phyloP scores from a whole-genome alignment of 306 rosid genomes.

The Castanopsis chinensis region DNA sequence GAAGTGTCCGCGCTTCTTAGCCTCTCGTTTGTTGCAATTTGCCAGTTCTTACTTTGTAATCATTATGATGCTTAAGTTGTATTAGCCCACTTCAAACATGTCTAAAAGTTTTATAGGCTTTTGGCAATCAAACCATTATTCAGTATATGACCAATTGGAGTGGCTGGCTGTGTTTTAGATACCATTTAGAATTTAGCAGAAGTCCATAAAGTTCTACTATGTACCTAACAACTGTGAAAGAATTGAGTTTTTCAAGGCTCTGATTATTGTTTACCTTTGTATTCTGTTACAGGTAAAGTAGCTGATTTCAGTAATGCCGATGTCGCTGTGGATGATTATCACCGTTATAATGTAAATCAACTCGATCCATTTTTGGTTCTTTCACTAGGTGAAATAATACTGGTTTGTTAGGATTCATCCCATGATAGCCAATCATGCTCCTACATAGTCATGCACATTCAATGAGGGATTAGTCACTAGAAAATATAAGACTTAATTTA shows the following conservation, averaged over 20 bases:
- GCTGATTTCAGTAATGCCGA: slow-evolving; percentile 76
- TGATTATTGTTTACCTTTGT: not conserved
- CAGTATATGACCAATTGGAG: not conserved
- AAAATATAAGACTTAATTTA: not conserved
- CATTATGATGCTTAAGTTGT: no score
- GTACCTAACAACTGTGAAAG: not conserved
- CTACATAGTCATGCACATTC: not conserved
- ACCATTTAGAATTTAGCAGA: not conserved
- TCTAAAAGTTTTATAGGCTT: no score
- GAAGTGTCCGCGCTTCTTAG: no score
- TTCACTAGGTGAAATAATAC: not conserved
- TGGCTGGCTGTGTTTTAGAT: not conserved
- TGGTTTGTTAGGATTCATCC: not conserved
- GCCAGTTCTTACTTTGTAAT: no score
- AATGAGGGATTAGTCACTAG: not conserved
- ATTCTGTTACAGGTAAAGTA: slow-evolving; percentile 55
- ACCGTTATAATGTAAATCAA: slow-evolving; percentile 55
- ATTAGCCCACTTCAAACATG: no score
- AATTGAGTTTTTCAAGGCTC: not conserved
- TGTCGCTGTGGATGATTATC: slow-evolving; percentile 82
- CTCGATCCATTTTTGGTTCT: not conserved
- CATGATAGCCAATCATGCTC: not conserved
- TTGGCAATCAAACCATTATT: no score
- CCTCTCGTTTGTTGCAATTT: no score
- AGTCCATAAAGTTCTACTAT: not conserved